Evolutionary conservation across 2,329 filamentous ascomycete species (phyloP).

Genomic region (Phoma sp.): DNA sequence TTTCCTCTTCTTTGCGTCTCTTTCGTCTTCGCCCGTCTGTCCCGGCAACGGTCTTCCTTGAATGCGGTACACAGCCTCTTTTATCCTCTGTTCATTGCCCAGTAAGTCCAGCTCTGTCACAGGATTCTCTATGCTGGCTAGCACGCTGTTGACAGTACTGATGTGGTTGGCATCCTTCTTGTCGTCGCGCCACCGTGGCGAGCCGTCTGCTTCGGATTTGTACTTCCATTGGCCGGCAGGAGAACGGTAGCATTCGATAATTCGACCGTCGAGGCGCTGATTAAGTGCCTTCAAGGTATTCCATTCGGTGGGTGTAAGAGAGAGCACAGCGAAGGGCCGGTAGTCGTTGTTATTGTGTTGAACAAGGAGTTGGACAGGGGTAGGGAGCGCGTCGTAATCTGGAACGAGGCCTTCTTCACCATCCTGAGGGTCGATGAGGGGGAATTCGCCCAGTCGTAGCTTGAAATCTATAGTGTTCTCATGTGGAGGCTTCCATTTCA

Average conservation of each 20-base stretch:
- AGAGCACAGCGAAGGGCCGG: slow-evolving; percentile 68
- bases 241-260: slow-evolving; percentile 91
- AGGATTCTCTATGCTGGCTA: slow-evolving; percentile 86
- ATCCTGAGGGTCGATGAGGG: slow-evolving; percentile 72
- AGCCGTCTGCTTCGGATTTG: slow-evolving; percentile 56
- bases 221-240: slow-evolving; percentile 79
- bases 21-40: slow-evolving; percentile 28
- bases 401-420: slow-evolving; percentile 69
- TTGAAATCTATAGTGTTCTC: slow-evolving; percentile 97
- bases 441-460: slow-evolving; percentile 76
- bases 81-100: slow-evolving; percentile 72
- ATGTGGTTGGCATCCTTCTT: slow-evolving; percentile 92
- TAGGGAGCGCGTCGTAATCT: slow-evolving; percentile 82
- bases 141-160: slow-evolving; percentile 81
- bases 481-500: slow-evolving; percentile 96
- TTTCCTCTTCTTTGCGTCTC: slow-evolving; percentile 46
- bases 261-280: slow-evolving; percentile 81
- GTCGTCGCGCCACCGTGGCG: slow-evolving; percentile 87
- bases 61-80: slow-evolving; percentile 77
- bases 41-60: slow-evolving; percentile 51
- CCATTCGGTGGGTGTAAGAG: slow-evolving; percentile 81
- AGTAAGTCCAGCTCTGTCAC: slow-evolving; percentile 85
- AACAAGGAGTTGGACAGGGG: slow-evolving; percentile 72
- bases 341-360: slow-evolving; percentile 71
- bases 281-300: slow-evolving; percentile 75